Evolutionary conservation across 2,329 filamentous ascomycete species (phyloP), one percentile per base, ranked within the genome.

Genomic region (Arthrobotrys entomopaga): DNA sequence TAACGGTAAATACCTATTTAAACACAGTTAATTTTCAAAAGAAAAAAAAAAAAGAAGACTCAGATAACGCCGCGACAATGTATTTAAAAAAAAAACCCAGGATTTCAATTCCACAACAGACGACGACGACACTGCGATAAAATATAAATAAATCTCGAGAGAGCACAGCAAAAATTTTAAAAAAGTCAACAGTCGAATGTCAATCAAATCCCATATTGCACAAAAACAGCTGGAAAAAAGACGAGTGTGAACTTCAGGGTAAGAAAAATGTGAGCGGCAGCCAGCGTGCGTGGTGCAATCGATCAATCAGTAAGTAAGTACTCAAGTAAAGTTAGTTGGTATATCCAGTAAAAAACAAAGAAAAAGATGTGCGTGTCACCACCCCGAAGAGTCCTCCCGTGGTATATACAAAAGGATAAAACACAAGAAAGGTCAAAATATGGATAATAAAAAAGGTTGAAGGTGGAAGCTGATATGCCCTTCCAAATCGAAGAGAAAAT

Each of bases 351-450:
- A 34, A 34, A 34, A 34, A 34, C 7, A 29, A n/a, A n/a, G n/a
- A n/a, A n/a, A n/a, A n/a, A n/a, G n/a, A n/a, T 48, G 8, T 48
- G 7, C 22, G 42, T 13, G 13, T 20, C 19, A 50, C 46, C 19
- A 50, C 46, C 46, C 22, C n/a, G 15, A 50, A 20, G 46, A 50
- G n/a, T 50, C 29, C 43, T 40, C 20, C 11, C 53, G 69, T 53
- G 56, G 56, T 73, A 73, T 65, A 57, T 66, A 73, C 69, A 73
- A 59, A 38, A 49, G 19, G 24, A 54, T 19, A 74, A 22, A 50
- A 20, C 46, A 50, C n/a, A 50, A 19, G n/a, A 22, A 13, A 46
- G 34, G 6, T 7, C 22, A 53, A 53, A 53, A 26, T 26, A 53
- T 29, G 50, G 22, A 56, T 19, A 38, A 49, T 48, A 40, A 58